Evolutionary conservation across 441 rosid genomes (phyloP), one percentile per base, ranked within the genome.

Genomic region (Corymbia calophylla): DNA sequence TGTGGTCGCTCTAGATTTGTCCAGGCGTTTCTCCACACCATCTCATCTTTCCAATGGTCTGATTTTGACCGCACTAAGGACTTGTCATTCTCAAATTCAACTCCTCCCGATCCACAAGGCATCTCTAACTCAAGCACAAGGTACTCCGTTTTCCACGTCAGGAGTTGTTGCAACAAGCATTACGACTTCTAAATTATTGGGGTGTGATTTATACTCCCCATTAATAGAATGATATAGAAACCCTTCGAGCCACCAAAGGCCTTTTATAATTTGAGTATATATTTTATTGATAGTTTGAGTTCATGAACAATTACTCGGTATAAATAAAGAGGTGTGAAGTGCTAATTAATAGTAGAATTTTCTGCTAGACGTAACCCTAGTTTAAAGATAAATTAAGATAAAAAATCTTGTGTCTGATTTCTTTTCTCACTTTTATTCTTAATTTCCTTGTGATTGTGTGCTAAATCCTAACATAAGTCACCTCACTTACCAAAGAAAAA

Each of bases 351-450:
- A 58, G 7, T 58, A 14, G 6, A 25, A 58, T 58, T n/a, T 0
- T 10, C 3, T 4, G 1, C 14, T 9, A 2, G n/a, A 58, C 1
- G 0, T 4, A 56, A 2, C 10, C 1, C 3, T 58, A 58, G 14
- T 58, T 58, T 23, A 58, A 2, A 29, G 29, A 14, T 23, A 14
- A 58, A 58, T 1, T 0, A 8, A 9, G 6, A 23, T 58, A 25
- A 58, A 58, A 58, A 58, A 58, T 1, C 3, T 25, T 23, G 25
- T 58, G 14, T 58, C 14, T 58, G 6, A 0, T 9, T 23, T 56
- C 4, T 23, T 1, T 58, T 58, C 13, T 56, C 10, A 5, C 18
- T 23, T 56, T 9, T 9, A 23, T 56, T 23, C 3, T 23, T 13
- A 56, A 56, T 21, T 4, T 9, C 29, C 13, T 23, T 23, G 62